Evolutionary conservation across 305 asterid genomes (phyloP).

Genomic region (Fraxinus sp.): DNA sequence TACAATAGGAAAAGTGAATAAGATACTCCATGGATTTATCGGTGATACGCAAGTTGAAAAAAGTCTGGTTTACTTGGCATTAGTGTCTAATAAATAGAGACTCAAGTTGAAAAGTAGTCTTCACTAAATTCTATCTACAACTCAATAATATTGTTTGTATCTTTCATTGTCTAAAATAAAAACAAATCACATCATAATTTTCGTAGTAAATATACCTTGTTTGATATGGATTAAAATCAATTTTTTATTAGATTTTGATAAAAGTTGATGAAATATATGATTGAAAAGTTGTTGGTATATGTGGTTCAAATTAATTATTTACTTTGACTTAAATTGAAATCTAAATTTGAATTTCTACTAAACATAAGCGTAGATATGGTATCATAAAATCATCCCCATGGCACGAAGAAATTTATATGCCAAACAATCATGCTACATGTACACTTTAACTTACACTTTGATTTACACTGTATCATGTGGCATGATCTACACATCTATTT

Average conservation of each 20-base stretch:
- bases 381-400: background rate
- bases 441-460: too few relatives aligned
- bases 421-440: too few relatives aligned
- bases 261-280: too few relatives aligned
- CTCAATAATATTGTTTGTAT: background rate
- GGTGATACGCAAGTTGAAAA: background rate
- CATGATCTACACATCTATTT: too few relatives aligned
- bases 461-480: too few relatives aligned
- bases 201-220: background rate
- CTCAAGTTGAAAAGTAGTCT: background rate
- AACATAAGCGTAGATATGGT: background rate
- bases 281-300: too few relatives aligned
- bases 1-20: background rate
- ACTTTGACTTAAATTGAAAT: too few relatives aligned
- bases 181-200: background rate
- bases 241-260: too few relatives aligned
- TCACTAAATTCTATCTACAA: background rate
- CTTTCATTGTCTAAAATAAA: background rate
- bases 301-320: too few relatives aligned
- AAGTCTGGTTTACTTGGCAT: background rate
- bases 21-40: background rate
- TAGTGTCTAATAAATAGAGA: too few relatives aligned
- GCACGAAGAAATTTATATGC: background rate
- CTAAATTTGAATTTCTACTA: background rate
- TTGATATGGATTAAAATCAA: too few relatives aligned